These are phyloP conservation scores for Termitomyces sp. DNA, from an alignment of 768 basidiomycete genomes.

Conservation along the genomic window DNA sequence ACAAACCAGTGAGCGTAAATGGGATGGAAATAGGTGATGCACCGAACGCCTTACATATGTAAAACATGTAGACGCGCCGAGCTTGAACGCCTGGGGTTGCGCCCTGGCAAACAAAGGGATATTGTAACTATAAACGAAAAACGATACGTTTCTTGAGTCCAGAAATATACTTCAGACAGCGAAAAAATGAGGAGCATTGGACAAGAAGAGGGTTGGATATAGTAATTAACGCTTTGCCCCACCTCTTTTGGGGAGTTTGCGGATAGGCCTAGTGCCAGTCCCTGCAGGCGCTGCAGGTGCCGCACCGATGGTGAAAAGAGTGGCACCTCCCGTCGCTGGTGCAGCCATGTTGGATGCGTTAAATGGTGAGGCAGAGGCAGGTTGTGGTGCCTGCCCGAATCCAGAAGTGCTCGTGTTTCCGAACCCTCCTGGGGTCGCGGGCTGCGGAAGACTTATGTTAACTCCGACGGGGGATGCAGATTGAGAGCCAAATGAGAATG, in stretches of 20 bases:
- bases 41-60: not conserved
- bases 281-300: conserved; percentile 35
- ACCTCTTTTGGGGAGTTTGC: conserved; percentile 48
- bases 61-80: not conserved
- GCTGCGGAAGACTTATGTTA: conserved; percentile 31
- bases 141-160: not conserved
- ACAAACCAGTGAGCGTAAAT: conserved; percentile 1
- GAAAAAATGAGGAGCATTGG: not conserved
- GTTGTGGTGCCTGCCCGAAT: conserved; percentile 30
- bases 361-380: conserved; percentile 43
- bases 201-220: not conserved
- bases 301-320: conserved; percentile 59
- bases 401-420: conserved; percentile 29
- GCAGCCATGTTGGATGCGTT: conserved; percentile 31
- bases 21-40: not conserved
- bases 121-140: not conserved
- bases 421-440: conserved; percentile 35
- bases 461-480: conserved; percentile 53
- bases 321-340: conserved; percentile 31
- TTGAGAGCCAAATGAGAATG: conserved; percentile 53
- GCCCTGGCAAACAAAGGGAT: not conserved
- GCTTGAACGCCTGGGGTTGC: conserved; percentile 4
- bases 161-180: not conserved
- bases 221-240: conserved; percentile 31
- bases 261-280: conserved; percentile 38